These are phyloP conservation scores for Botrytis elliptica DNA, from an alignment of 2,329 filamentous ascomycete species.

Conservation along the genomic window DNA sequence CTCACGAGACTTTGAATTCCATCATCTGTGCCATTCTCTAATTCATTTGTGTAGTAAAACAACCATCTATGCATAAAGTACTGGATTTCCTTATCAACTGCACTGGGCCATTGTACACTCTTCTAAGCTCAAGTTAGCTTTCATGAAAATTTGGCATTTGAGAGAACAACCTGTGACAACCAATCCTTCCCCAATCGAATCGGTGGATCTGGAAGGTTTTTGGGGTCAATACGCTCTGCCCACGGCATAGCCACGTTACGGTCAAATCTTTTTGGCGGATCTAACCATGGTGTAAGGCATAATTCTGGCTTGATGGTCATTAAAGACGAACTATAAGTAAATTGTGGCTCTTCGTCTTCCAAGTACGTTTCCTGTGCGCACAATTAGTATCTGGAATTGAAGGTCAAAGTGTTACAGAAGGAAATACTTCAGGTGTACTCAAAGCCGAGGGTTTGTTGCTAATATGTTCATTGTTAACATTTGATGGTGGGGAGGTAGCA, in stretches of 20 bases:
- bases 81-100: constrained; percentile 15
- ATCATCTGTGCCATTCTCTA: constrained; percentile 16
- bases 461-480: constrained; percentile 3
- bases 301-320: constrained; percentile 15
- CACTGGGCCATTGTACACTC: constrained; percentile 13
- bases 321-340: constrained; percentile 14
- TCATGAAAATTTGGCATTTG: not conserved
- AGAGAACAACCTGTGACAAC: constrained; percentile 19
- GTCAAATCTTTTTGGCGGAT: constrained; percentile 20
- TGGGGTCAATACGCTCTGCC: constrained; percentile 13
- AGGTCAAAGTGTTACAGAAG: not conserved
- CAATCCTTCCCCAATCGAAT: constrained; percentile 10
- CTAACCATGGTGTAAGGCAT: constrained; percentile 18
- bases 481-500: constrained; percentile 1
- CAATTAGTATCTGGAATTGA: not conserved
- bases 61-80: constrained; percentile 20
- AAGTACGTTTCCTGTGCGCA: constrained; percentile 1
- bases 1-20: constrained; percentile 13
- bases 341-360: constrained; percentile 9
- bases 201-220: constrained; percentile 3
- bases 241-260: constrained; percentile 16
- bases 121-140: constrained; percentile 11
- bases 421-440: constrained; percentile 1
- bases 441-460: not conserved
- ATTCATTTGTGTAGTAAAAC: constrained; percentile 11